Conservation (phyloP, 2,329 filamentous ascomycete genomes). For the Hirsutella minnesotensis region DNA sequence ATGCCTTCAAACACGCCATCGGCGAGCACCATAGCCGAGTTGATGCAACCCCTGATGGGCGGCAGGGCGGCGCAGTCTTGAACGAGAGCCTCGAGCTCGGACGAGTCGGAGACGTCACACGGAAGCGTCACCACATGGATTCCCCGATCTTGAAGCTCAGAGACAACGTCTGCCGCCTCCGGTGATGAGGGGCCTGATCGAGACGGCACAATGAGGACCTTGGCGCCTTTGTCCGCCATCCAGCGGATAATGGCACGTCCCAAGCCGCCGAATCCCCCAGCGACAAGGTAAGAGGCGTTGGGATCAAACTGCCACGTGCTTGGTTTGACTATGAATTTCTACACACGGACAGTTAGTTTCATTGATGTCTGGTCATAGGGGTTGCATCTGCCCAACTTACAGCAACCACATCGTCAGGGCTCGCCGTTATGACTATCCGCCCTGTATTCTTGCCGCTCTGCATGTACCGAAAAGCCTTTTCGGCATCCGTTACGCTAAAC, state of each 20-base stretch:
- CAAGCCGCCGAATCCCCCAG: background rate
- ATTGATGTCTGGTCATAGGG: too few species aligned
- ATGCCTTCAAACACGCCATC: background rate
- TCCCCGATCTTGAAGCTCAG: background rate
- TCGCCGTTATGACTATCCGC: background rate
- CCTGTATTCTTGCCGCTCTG: conserved; percentile 1
- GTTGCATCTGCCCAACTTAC: too few species aligned
- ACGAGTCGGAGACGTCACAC: background rate
- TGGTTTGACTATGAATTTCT: too few species aligned
- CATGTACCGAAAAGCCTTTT: conserved; percentile 1
- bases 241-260: background rate
- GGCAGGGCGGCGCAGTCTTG: too few species aligned
- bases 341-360: too few species aligned
- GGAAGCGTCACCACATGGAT: background rate
- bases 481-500: background rate
- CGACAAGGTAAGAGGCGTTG: background rate
- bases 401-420: background rate
- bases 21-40: background rate
- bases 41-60: background rate
- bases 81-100: too few species aligned
- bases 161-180: background rate
- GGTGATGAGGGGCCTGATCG: background rate
- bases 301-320: background rate
- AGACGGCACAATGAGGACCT: background rate
- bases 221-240: background rate